Evolutionary conservation across 345 rosid genomes (phyloP).

Genomic region (Lepidium sativum): DNA sequence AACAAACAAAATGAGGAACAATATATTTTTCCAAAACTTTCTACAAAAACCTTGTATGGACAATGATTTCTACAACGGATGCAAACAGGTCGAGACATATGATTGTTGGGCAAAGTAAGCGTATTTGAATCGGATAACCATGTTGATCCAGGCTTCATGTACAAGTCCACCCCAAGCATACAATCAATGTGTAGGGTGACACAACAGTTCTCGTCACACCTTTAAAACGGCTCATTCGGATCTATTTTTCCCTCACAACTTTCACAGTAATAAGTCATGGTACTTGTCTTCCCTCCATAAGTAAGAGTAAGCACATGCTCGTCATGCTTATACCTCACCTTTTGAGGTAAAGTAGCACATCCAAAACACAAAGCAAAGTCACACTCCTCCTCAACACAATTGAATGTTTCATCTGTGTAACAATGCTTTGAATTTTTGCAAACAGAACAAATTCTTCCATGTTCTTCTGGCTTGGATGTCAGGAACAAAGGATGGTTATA

Average conservation of each 20-base stretch:
- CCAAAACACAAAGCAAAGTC: background rate
- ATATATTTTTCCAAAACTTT: rapidly evolving
- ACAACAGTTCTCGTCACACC: background rate
- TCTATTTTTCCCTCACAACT: background rate
- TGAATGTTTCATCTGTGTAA: background rate
- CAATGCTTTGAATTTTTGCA: background rate
- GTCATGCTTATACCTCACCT: background rate
- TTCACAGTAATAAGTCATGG: background rate
- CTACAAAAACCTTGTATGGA: background rate
- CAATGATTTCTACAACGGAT: background rate
- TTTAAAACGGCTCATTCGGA: background rate
- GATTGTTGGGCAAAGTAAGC: background rate
- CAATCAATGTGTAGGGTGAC: background rate
- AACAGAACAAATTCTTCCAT: background rate
- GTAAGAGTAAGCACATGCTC: background rate
- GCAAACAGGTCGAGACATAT: background rate
- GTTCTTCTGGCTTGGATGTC: background rate
- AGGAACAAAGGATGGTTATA: background rate
- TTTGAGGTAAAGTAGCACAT: background rate
- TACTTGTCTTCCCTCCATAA: background rate
- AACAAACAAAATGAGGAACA: background rate
- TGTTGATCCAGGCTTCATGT: background rate
- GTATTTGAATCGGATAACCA: background rate
- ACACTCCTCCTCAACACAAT: background rate
- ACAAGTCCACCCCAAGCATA: background rate